Base-by-base conservation (phyloP, 495 filamentous ascomycete species). In the Hypoxylon intermedium region DNA sequence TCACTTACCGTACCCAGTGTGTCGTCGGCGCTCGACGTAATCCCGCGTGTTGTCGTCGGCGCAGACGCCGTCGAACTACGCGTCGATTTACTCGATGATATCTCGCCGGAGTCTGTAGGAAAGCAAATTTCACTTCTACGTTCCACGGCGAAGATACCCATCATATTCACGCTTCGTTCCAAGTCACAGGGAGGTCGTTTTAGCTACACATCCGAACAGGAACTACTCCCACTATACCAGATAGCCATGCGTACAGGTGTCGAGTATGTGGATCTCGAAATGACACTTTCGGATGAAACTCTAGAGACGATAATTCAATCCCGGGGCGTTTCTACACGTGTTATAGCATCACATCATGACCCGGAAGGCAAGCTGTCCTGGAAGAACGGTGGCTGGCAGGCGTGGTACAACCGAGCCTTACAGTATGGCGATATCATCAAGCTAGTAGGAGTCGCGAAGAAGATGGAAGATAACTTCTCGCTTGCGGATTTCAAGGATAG, bases 331-430 rank as follows among this genome's bases (percentile, higher is more conserved):
- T 79, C 80, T 5, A 87, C 88, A 9, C 87, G 85, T 60, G 89
- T 99, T 68, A 94, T 99, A 56, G 92, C 94, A 12, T 97, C 93
- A 0, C 93, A 98, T 74, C 93, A 98, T 69, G 94, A 98, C 71
- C 89, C 93, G 9, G 72, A 85, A 55, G 87, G 86, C 15, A 79
- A 82, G 44, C 79, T 97, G 3, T 91, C 88, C 1, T 99, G 94
- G 94, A 83, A 77, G 63, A 92, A 93, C 67, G 90, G 87, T 49
- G 91, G 89, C 21, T 97, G 92, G 94, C 84, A 92, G 45, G 82
- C 84, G 34, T 88, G 82, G 77, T 96, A 93, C 79, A 96, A 95
- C 74, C 87, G 83, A 67, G 92, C 92, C 13, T 77, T 96, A 21
- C 86, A 90, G 58, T 88, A 88, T 65, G 95, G 92, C 40, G 92